Base-by-base conservation (phyloP, 108 stramenopile genomes). In the Fragilaria crotonensis region DNA sequence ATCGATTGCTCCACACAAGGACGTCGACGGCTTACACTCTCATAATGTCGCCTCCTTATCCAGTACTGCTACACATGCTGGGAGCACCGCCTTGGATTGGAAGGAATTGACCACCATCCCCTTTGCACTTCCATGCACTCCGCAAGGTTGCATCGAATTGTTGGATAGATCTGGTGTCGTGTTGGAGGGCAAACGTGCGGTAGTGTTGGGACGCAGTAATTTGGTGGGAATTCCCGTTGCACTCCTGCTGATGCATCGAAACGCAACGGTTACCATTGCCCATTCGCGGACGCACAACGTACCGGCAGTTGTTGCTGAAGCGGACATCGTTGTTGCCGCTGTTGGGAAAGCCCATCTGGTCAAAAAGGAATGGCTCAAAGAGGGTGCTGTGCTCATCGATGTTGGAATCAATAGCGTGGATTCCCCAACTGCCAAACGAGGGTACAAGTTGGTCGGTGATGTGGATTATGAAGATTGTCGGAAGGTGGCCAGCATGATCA, bases 241-340 rank as follows among this genome's bases (percentile, higher is more conserved):
- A 21, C 84, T 87, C 56, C 60, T 97, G 26, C 64, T 97, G 28
- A 70, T 85, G 65, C 83, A 84, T 53, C 54, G 83, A 30, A 80
- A 95, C 66, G 94, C 93, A 18, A 96, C 94, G 18, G 90, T 97
- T 4, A 97, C 97, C 2, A 76, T 95, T 41, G 83, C 78, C 33
- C 97, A 97, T 75, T 90, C 87, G n/a, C 66, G 79, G 14, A 97
- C 95, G 2, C 49, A 49, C n/a, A 77, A 95, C 70, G 72, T 83
- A n/a, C 72, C 75, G 23, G 71, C 52, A 5, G 61, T 78, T 31
- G 85, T 97, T n/a, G 50, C 62, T 25, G 56, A 64, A 33, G 97
- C 95, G 2, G 97, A 97, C 60, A 94, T 97, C 60, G 85, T 97
- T 5, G 81, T 97, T 17, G 95, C 93, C 5, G 97, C 97, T 9